Base-by-base conservation (phyloP, 2,329 filamentous ascomycete genomes). In the Byssoonygena ceratinophila region DNA sequence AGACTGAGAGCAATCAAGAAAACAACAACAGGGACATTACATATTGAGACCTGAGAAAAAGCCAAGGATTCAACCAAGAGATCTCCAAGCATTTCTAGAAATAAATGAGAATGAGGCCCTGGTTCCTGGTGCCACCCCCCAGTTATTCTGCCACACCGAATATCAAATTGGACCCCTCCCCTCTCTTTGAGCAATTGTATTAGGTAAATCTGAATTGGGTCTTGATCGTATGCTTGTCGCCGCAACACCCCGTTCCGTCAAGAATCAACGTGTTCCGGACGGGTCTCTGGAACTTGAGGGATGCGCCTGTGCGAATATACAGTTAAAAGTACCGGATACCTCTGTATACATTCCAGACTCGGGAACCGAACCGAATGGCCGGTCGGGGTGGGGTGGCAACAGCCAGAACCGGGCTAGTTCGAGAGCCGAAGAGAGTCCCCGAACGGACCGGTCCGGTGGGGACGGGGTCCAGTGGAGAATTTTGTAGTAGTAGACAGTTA, bases 21-120 rank as follows among this genome's bases (percentile, higher is more conserved):
- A 18, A 36, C 22, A 29, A 29, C 31, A n/a, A n/a, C n/a, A n/a
- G n/a, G n/a, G n/a, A n/a, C n/a, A n/a, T n/a, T n/a, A n/a, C n/a
- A n/a, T n/a, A 31, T 14, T n/a, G 29, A 16, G 31, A 47, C 29
- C 3, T 37, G 32, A 47, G 29, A 37, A 31, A 9, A 37, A 18
- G 29, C 22, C 45, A 47, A 37, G 45, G 45, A 37, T 37, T 27
- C n/a, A 12, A 29, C 29, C 45, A 37, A 29, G 27, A 29, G 20
- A 34, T 23, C 45, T 36, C 45, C 22, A 36, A 23, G 31, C 45
- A 47, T 29, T 36, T 47, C 32, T 47, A 29, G 45, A 47, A 34
- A 46, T 20, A 36, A 46, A 20, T 47, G 32, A 25, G 29, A 34
- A 14, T 18, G 18, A 46, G 22, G 4, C 43, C 43, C 43, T 46